phyloP scores from a whole-genome alignment of 352 stramenopile genomes.

The Thalassiosira mediterranea region DNA sequence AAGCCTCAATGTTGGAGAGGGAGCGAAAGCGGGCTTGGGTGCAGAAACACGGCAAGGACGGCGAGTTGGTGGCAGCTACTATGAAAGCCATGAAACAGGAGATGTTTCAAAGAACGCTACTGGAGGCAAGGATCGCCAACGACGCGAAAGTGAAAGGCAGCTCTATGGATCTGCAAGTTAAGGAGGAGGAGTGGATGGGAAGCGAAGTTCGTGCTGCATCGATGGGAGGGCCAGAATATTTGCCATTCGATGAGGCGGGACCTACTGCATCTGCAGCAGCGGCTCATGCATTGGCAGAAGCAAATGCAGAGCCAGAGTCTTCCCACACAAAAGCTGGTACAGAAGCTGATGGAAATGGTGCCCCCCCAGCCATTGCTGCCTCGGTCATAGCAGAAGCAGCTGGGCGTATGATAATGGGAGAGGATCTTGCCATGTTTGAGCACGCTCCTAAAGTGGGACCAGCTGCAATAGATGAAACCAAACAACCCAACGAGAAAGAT shows the following conservation, averaged over 20 bases:
- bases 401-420: slow-evolving; percentile 27
- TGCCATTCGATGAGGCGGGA: slow-evolving; percentile 16
- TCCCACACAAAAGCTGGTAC: slow-evolving; percentile 7
- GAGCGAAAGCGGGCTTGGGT: too few relatives aligned
- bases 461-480: too few relatives aligned
- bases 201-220: slow-evolving; percentile 35
- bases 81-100: slow-evolving; percentile 16
- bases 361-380: neutral
- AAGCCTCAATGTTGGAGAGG: neutral
- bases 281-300: neutral
- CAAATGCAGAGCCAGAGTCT: neutral
- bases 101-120: slow-evolving; percentile 30
- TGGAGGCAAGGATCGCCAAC: slow-evolving; percentile 24
- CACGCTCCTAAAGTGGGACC: too few relatives aligned
- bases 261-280: slow-evolving; percentile 5
- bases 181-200: slow-evolving; percentile 30
- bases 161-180: slow-evolving; percentile 5
- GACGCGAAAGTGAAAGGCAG: slow-evolving; percentile 11
- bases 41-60: neutral
- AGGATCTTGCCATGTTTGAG: slow-evolving; percentile 36
- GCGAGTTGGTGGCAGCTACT: neutral
- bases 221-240: slow-evolving; percentile 22
- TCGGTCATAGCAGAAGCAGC: slow-evolving; percentile 15
- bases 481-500: too few relatives aligned
- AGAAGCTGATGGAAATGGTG: neutral